Evolutionary conservation across 179 eudicot species (phyloP).

Genomic region (Patellifolia procumbens): DNA sequence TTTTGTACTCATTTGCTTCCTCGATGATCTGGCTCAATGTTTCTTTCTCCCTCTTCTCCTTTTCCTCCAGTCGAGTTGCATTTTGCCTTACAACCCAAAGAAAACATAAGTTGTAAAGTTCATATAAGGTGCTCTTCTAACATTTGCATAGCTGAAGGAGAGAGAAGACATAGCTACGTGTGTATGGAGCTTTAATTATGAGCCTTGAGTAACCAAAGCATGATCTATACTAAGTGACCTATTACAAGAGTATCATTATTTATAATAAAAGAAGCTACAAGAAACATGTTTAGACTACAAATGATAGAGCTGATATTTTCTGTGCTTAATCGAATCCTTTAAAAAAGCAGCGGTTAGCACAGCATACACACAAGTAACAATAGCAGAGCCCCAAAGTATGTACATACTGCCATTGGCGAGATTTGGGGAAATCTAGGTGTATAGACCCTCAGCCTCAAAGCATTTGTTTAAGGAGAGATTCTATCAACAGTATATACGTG

Average conservation of each 20-base stretch:
- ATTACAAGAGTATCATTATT: not conserved
- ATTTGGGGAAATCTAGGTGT: not conserved
- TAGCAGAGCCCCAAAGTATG: not conserved
- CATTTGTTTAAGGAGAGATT: too few relatives aligned
- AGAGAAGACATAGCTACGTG: not conserved
- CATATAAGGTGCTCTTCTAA: not conserved
- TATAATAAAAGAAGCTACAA: too few relatives aligned
- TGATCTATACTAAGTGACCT: not conserved
- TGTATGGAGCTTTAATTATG: not conserved
- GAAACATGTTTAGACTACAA: too few relatives aligned
- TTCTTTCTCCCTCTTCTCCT: slow-evolving; percentile 64
- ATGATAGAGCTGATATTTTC: too few relatives aligned
- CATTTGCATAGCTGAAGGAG: not conserved
- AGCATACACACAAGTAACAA: not conserved
- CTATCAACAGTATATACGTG: too few relatives aligned
- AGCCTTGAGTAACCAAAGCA: not conserved
- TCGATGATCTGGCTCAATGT: slow-evolving; percentile 49
- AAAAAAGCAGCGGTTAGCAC: not conserved
- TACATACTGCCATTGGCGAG: not conserved
- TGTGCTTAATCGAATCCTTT: not conserved
- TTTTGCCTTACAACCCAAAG: slow-evolving; percentile 41
- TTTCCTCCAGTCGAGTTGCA: slow-evolving; percentile 57
- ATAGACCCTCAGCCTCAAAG: not conserved
- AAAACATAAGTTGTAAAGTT: slow-evolving; percentile 2
- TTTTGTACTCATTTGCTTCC: slow-evolving; percentile 57